Conservation (phyloP, 2,329 filamentous ascomycete genomes). For the Penicillium palitans region DNA sequence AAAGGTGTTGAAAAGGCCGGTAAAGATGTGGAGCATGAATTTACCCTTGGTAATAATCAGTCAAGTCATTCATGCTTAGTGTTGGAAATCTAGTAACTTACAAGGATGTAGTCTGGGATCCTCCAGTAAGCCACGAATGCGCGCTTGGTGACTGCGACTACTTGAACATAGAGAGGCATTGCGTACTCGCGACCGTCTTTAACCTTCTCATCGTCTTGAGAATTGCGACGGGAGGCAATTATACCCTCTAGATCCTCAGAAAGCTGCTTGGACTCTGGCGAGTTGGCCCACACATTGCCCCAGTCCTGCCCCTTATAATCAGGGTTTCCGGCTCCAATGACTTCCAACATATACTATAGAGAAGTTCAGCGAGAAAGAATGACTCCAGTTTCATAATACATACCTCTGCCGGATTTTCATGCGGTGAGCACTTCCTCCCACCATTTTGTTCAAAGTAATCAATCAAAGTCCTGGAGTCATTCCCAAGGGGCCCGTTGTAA, state of each 20-base stretch:
- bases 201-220: constrained; percentile 41
- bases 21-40: constrained; percentile 62
- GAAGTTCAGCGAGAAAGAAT: background rate
- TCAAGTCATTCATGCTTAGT: too few species aligned
- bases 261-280: constrained; percentile 50
- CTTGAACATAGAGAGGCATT: constrained; percentile 58
- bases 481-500: constrained; percentile 82
- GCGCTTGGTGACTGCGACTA: constrained; percentile 56
- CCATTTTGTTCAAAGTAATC: constrained; percentile 68
- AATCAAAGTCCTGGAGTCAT: constrained; percentile 70
- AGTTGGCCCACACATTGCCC: constrained; percentile 61
- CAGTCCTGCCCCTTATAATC: constrained; percentile 63
- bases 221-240: constrained; percentile 47
- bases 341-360: constrained; percentile 75
- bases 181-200: constrained; percentile 63
- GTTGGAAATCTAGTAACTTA: constrained; percentile 17
- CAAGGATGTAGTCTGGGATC: constrained; percentile 59
- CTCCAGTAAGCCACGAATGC: constrained; percentile 66
- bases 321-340: constrained; percentile 63
- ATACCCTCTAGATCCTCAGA: constrained; percentile 56
- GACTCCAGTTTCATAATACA: background rate
- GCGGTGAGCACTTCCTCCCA: constrained; percentile 57
- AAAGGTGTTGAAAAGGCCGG: constrained; percentile 68
- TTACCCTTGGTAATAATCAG: constrained; percentile 49
- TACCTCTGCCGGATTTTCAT: constrained; percentile 69